Evolutionary conservation across 352 stramenopile genomes (phyloP).

Genomic region (Phytophthora melonis): DNA sequence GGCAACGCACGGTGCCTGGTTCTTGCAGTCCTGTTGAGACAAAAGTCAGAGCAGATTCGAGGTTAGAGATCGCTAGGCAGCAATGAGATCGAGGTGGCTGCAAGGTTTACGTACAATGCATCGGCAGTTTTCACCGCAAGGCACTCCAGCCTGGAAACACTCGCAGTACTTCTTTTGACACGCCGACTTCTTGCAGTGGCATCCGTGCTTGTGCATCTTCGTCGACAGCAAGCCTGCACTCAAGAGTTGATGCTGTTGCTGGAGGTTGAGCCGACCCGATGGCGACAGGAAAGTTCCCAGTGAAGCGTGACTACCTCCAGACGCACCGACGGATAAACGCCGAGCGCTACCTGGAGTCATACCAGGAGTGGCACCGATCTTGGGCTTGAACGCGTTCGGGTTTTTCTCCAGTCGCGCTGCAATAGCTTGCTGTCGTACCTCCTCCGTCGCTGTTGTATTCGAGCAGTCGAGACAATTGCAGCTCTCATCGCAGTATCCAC

Average conservation of each 20-base stretch:
- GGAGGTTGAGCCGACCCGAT: conserved; percentile 15
- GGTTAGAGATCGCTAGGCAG: conserved; percentile 6
- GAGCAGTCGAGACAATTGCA: conserved; percentile 95
- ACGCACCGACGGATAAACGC: conserved; percentile 23
- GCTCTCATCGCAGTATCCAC: conserved; percentile 91
- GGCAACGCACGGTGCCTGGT: conserved; percentile 63
- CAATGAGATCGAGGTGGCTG: neutral
- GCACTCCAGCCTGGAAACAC: conserved; percentile 93
- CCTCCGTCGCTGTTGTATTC: conserved; percentile 87
- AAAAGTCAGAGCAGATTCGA: neutral
- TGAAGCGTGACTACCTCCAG: conserved; percentile 20
- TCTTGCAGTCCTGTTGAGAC: conserved; percentile 75
- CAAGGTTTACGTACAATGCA: conserved; percentile 77
- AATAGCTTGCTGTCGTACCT: conserved; percentile 87
- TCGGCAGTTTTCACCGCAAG: conserved; percentile 90
- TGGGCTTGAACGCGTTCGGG: conserved; percentile 96
- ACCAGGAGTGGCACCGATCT: conserved; percentile 81
- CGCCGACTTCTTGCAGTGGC: conserved; percentile 96
- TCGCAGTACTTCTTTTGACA: conserved; percentile 99
- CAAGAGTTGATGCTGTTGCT: conserved; percentile 30
- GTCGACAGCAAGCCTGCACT: conserved; percentile 40
- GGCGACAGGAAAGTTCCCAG: conserved; percentile 38
- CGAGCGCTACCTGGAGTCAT: conserved; percentile 19
- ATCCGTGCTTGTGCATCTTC: conserved; percentile 95
- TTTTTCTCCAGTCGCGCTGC: conserved; percentile 93